These are phyloP conservation scores for Solanum corneliomulleri DNA, from an alignment of 257 asterid species.

Conservation along the genomic window DNA sequence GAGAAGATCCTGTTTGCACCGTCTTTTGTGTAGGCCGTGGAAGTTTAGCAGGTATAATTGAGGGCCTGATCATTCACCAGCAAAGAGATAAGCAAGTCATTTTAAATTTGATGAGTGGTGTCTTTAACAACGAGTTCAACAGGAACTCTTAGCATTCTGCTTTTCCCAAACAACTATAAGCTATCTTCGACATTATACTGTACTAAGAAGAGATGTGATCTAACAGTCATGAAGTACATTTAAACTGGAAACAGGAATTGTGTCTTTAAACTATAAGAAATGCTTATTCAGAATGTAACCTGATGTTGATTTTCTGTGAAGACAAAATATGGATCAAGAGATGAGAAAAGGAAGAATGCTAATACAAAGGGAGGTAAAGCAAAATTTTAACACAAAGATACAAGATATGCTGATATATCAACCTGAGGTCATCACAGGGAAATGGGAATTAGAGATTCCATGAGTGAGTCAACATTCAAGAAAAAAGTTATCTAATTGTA, in stretches of 20 bases:
- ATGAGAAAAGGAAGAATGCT: background rate
- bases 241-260: background rate
- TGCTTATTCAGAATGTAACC: background rate
- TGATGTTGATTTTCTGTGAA: background rate
- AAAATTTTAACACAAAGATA: background rate
- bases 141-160: background rate
- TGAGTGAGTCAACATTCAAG: background rate
- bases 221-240: background rate
- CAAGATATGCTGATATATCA: background rate
- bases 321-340: background rate
- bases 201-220: background rate
- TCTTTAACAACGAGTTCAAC: background rate
- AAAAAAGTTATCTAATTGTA: background rate
- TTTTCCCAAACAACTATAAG: background rate
- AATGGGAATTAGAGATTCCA: background rate
- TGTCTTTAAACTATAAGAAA: background rate
- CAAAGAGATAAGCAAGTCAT: background rate
- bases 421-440: background rate
- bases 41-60: slow-evolving; percentile 27
- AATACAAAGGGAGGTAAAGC: background rate
- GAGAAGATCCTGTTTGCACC: slow-evolving; percentile 38
- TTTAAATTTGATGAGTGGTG: background rate
- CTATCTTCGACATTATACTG: background rate
- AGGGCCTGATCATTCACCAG: slow-evolving; percentile 28
- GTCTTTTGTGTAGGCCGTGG: slow-evolving; percentile 56